These are phyloP conservation scores for Tillandsia fasciculata DNA, from an alignment of 176 grass and related monocot genomes.

Conservation along the genomic window DNA sequence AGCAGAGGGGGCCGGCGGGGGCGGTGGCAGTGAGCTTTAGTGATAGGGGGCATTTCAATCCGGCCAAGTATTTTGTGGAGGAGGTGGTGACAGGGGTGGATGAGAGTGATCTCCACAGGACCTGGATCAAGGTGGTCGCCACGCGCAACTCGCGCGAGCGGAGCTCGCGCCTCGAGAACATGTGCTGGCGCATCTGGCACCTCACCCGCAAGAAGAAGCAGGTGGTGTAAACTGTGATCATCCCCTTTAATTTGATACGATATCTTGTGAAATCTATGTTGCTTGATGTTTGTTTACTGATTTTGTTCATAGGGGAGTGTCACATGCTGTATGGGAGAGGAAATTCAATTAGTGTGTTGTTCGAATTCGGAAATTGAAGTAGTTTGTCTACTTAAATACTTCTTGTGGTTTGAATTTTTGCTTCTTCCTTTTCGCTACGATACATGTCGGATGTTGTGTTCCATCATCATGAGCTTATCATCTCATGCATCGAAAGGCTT, in stretches of 20 bases:
- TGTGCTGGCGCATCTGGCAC: conserved; percentile 99
- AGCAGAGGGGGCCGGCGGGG: conserved; percentile 16
- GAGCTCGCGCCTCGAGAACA: conserved; percentile 86
- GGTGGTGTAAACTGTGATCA: conserved; percentile 16
- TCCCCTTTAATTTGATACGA: background rate
- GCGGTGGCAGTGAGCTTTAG: conserved; percentile 18
- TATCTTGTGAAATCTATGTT: background rate
- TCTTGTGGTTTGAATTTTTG: too few relatives aligned
- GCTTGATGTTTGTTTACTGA: background rate
- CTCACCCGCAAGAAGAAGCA: conserved; percentile 96
- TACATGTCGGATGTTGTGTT: too few relatives aligned
- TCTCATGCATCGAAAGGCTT: too few relatives aligned
- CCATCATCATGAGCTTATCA: too few relatives aligned
- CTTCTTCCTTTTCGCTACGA: too few relatives aligned
- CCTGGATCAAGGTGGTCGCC: conserved; percentile 98
- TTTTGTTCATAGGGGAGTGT: too few relatives aligned
- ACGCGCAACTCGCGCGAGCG: conserved; percentile 79
- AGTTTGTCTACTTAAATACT: too few relatives aligned
- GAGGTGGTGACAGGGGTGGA: conserved; percentile 96
- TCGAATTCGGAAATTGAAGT: too few relatives aligned
- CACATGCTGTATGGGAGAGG: too few relatives aligned
- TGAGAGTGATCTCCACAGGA: conserved; percentile 90
- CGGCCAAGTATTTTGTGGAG: conserved; percentile 94
- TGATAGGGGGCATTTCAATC: conserved; percentile 54
- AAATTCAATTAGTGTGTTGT: too few relatives aligned